These are phyloP conservation scores for Aureobasidium sp. DNA, from an alignment of 2,329 filamentous ascomycete genomes.

Conservation along the genomic window DNA sequence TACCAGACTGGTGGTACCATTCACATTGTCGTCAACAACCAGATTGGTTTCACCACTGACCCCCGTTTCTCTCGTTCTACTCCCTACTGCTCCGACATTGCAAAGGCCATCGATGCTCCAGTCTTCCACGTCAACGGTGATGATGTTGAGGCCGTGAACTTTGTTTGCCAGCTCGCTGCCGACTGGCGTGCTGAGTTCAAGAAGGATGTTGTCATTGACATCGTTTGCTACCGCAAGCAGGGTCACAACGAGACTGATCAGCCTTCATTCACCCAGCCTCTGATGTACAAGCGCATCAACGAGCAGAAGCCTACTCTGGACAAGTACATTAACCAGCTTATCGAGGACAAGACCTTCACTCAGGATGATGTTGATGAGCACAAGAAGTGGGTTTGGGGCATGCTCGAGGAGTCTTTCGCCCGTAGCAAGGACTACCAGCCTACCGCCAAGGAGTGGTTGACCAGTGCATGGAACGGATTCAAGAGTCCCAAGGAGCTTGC, in stretches of 20 bases:
- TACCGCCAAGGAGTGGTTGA: slow-evolving; percentile 95
- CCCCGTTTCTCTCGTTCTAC: slow-evolving; percentile 95
- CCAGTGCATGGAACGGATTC: slow-evolving; percentile 98
- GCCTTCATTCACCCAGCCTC: slow-evolving; percentile 96
- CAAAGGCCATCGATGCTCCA: slow-evolving; percentile 95
- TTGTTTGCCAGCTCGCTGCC: slow-evolving; percentile 90
- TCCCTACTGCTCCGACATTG: slow-evolving; percentile 97
- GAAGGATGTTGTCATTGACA: slow-evolving; percentile 94
- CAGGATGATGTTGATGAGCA: slow-evolving; percentile 98
- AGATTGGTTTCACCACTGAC: slow-evolving; percentile 99
- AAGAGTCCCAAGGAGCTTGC: slow-evolving; percentile 97
- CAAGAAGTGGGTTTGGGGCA: slow-evolving; percentile 99
- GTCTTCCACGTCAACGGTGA: slow-evolving; percentile 99
- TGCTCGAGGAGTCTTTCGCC: slow-evolving; percentile 95
- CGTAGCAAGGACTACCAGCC: slow-evolving; percentile 97
- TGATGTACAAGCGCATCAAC: slow-evolving; percentile 98
- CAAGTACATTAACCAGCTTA: slow-evolving; percentile 84
- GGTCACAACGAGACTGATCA: slow-evolving; percentile 99
- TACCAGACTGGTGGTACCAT: slow-evolving; percentile 98
- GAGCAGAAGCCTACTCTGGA: slow-evolving; percentile 78
- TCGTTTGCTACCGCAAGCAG: slow-evolving; percentile 98
- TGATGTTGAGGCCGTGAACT: slow-evolving; percentile 97
- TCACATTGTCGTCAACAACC: slow-evolving; percentile 97
- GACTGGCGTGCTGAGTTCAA: slow-evolving; percentile 99
- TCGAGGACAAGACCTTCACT: slow-evolving; percentile 89